Conservation (phyloP, 495 filamentous ascomycete genomes). For the Aspergillus carlsbadensis region DNA sequence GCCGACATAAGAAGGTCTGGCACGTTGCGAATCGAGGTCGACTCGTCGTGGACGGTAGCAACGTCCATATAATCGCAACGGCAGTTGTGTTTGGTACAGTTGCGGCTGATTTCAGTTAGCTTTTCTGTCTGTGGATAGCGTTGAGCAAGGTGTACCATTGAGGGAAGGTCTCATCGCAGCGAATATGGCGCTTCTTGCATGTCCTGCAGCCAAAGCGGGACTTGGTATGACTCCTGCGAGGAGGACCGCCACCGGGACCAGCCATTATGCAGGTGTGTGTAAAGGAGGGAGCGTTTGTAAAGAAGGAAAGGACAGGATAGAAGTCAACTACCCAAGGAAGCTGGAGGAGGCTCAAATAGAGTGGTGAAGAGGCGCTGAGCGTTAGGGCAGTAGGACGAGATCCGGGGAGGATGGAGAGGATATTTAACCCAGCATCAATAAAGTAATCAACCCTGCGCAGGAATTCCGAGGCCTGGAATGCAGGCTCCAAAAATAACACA, state of each 20-base stretch:
- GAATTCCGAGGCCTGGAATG: constrained; percentile 8
- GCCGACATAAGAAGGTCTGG: constrained; percentile 80
- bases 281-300: constrained; percentile 3
- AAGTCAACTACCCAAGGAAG: constrained; percentile 9
- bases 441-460: background rate
- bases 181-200: constrained; percentile 95
- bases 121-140: background rate
- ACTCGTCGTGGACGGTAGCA: constrained; percentile 59
- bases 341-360: no score
- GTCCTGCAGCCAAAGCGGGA: constrained; percentile 96
- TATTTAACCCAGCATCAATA: constrained; percentile 7
- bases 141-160: constrained; percentile 71
- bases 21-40: constrained; percentile 64
- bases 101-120: constrained; percentile 62
- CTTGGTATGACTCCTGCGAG: constrained; percentile 86
- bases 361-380: background rate
- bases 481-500: constrained; percentile 31
- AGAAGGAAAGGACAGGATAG: constrained; percentile 17
- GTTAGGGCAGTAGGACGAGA: background rate
- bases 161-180: constrained; percentile 95
- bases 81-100: constrained; percentile 98
- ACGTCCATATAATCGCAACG: constrained; percentile 95
- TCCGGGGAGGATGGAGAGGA: background rate
- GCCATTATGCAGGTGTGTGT: constrained; percentile 35
- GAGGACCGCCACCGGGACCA: constrained; percentile 52